A percentile compares a stretch with the other conserved stretches of the same genome.
Conservation (phyloP, 2,329 filamentous ascomycete species). For the Sporothrix mexicana region DNA sequence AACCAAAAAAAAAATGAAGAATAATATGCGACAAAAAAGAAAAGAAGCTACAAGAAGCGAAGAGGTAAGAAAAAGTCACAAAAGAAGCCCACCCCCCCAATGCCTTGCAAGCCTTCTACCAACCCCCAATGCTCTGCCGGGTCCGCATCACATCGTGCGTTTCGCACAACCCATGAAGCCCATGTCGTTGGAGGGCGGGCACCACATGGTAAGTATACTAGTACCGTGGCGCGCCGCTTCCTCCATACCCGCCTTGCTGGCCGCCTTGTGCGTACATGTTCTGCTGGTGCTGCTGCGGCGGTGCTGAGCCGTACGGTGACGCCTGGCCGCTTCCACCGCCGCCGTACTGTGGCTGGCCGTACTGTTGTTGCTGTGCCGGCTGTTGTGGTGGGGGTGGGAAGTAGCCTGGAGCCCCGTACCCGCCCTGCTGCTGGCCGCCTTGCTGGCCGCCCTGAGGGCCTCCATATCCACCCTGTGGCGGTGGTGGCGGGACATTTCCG, state of each 20-base stretch:
- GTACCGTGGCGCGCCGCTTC: slow-evolving; percentile 32
- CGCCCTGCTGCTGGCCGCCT: slow-evolving; percentile 37
- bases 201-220: slow-evolving; percentile 21
- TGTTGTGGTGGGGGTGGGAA: slow-evolving; percentile 33
- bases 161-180: not conserved
- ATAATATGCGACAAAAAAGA: not conserved
- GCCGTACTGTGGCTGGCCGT: slow-evolving; percentile 32
- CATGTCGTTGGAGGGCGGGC: not conserved
- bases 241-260: slow-evolving; percentile 8
- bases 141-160: not conserved
- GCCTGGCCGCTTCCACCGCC: slow-evolving; percentile 11
- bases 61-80: slow-evolving; percentile 2
- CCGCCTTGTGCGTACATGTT: slow-evolving; percentile 28
- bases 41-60: slow-evolving; percentile 16
- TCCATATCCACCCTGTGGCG: slow-evolving; percentile 24
- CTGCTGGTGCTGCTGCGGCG: slow-evolving; percentile 30
- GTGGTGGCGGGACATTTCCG: slow-evolving; percentile 24
- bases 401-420: slow-evolving; percentile 37
- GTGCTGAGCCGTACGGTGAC: slow-evolving; percentile 22
- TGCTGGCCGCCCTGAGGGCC: slow-evolving; percentile 39
- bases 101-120: not conserved
- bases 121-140: not conserved
- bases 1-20: not conserved
- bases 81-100: not conserved
- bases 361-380: slow-evolving; percentile 14